These are phyloP conservation scores for Grosmannia serpens DNA, from an alignment of 2,329 filamentous ascomycete species.

Conservation along the genomic window DNA sequence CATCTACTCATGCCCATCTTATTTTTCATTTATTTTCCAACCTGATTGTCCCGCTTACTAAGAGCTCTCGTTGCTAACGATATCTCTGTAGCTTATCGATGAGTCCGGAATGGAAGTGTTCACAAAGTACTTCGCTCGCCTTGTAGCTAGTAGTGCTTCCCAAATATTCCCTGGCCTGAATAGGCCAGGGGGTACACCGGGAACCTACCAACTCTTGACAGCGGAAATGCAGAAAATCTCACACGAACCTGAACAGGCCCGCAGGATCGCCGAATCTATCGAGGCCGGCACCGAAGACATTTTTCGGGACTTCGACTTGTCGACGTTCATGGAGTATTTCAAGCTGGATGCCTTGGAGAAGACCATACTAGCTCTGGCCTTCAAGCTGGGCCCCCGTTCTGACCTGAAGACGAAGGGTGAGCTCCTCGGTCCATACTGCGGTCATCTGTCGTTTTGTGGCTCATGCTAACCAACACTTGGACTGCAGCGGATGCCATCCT, in stretches of 20 bases:
- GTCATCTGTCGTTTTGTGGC: constrained; percentile 1
- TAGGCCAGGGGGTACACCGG: constrained; percentile 61
- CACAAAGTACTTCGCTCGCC: constrained; percentile 85
- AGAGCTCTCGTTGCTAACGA: neutral
- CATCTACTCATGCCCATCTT: neutral
- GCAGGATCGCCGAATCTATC: constrained; percentile 86
- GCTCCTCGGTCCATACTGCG: constrained; percentile 13
- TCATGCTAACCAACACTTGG: constrained; percentile 23
- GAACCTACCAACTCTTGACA: constrained; percentile 72
- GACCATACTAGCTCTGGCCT: constrained; percentile 76
- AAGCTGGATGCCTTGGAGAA: constrained; percentile 82
- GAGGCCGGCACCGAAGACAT: constrained; percentile 85
- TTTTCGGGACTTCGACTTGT: constrained; percentile 93
- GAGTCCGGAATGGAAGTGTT: constrained; percentile 99
- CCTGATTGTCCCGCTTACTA: neutral
- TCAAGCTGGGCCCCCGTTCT: constrained; percentile 67
- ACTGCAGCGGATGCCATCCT: constrained; percentile 74
- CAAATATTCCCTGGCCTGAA: constrained; percentile 79
- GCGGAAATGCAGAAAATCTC: constrained; percentile 80
- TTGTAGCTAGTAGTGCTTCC: constrained; percentile 81
- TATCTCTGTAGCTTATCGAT: constrained; percentile 62
- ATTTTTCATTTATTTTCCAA: neutral
- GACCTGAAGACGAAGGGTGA: constrained; percentile 86
- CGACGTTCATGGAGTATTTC: constrained; percentile 92
- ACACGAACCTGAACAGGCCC: constrained; percentile 68